Evolutionary conservation across 192 early-diverging fungal species (phyloP).

Genomic region (Coemansia umbellata): DNA sequence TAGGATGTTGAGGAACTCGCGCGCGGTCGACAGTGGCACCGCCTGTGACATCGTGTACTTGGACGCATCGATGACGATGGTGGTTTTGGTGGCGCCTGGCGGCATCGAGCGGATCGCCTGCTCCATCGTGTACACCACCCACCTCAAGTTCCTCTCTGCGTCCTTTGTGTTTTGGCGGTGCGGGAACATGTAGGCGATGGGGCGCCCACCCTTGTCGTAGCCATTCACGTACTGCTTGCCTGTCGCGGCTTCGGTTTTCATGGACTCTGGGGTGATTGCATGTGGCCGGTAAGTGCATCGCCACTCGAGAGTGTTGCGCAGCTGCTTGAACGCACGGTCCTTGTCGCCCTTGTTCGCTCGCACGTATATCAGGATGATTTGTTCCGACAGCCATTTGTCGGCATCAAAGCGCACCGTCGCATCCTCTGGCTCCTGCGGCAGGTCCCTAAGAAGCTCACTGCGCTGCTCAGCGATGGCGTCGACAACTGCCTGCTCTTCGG

Average conservation of each 20-base stretch:
- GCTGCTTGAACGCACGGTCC: slow-evolving; percentile 50
- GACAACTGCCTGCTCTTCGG: slow-evolving; percentile 23
- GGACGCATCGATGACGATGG: slow-evolving; percentile 79
- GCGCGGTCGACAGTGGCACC: slow-evolving; percentile 64
- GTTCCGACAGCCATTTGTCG: slow-evolving; percentile 8
- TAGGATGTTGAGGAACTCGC: slow-evolving; percentile 75
- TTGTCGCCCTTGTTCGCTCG: slow-evolving; percentile 65
- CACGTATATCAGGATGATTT: slow-evolving; percentile 64
- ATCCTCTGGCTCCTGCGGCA: slow-evolving; percentile 31
- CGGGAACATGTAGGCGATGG: slow-evolving; percentile 71
- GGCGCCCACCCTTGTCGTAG: slow-evolving; percentile 66
- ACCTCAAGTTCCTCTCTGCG: slow-evolving; percentile 61
- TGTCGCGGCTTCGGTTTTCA: slow-evolving; percentile 66
- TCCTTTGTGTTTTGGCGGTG: slow-evolving; percentile 74
- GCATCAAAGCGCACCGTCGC: slow-evolving; percentile 17
- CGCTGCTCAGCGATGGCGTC: slow-evolving; percentile 12
- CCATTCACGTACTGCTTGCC: slow-evolving; percentile 83
- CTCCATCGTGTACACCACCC: slow-evolving; percentile 79
- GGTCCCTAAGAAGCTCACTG: slow-evolving; percentile 25
- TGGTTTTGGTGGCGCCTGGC: slow-evolving; percentile 63
- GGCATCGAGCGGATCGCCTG: slow-evolving; percentile 65
- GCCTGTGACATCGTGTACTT: slow-evolving; percentile 58
- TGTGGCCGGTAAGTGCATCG: slow-evolving; percentile 66
- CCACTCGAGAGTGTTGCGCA: slow-evolving; percentile 76
- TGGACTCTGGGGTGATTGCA: slow-evolving; percentile 59